Percentiles rank a stretch among this genome's conserved stretches.
phyloP scores from a whole-genome alignment of 2,329 filamentous ascomycete species.

The Aspergillus luchuensis region DNA sequence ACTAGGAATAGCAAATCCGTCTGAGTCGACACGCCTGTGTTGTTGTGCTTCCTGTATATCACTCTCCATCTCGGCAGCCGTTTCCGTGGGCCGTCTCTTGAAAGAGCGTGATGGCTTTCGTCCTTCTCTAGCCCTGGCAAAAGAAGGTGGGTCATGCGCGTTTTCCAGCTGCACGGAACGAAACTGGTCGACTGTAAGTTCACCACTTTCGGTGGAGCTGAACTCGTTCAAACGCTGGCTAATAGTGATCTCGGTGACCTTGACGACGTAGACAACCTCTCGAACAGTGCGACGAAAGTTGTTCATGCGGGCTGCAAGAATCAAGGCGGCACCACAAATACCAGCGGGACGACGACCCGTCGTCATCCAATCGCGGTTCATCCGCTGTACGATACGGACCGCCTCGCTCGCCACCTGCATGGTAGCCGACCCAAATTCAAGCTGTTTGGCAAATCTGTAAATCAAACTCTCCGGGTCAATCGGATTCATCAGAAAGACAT shows the following conservation, averaged over 20 bases:
- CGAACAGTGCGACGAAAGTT: conserved; percentile 91
- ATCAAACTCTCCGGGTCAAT: conserved; percentile 89
- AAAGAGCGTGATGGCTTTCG: conserved; percentile 55
- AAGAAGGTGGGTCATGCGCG: conserved; percentile 78
- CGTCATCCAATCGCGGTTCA: conserved; percentile 97
- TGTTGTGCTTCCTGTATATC: conserved; percentile 43
- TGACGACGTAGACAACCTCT: conserved; percentile 97
- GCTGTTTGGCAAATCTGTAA: conserved; percentile 83
- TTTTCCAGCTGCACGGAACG: conserved; percentile 60
- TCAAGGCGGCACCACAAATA: conserved; percentile 88
- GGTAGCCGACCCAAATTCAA: conserved; percentile 83
- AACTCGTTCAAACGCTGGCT: conserved; percentile 91
- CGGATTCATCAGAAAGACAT: conserved; percentile 70
- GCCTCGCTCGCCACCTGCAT: conserved; percentile 87
- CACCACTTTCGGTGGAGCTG: conserved; percentile 78
- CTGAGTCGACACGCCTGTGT: conserved; percentile 58
- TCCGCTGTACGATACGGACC: conserved; percentile 81
- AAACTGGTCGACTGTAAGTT: conserved; percentile 86
- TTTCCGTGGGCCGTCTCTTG: conserved; percentile 37
- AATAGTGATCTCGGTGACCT: conserved; percentile 91
- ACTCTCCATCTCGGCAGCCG: conserved; percentile 48
- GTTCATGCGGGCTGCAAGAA: conserved; percentile 96
- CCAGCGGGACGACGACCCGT: conserved; percentile 91
- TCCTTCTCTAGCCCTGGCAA: conserved; percentile 60
- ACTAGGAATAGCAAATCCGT: conserved; percentile 68